A percentile compares a stretch with the other conserved stretches of the same genome.
phyloP scores from a whole-genome alignment of 176 grass and related monocot genomes.

The maize (Zea mays) region DNA sequence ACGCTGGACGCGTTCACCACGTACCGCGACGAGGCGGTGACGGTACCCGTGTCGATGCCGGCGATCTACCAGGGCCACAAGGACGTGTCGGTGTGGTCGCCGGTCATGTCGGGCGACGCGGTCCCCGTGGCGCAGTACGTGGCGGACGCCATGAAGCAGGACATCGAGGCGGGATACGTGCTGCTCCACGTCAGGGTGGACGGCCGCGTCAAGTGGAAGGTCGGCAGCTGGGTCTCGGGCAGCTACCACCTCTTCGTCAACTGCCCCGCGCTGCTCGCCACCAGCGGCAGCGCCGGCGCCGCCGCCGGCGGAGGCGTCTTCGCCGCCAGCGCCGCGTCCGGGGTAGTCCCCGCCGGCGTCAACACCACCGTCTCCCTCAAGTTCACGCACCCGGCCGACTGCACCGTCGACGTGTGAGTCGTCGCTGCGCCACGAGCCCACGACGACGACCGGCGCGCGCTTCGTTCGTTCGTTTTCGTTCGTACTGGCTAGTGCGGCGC shows the following conservation, averaged over 20 bases:
- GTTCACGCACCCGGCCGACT: constrained; percentile 55
- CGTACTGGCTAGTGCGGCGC: no score
- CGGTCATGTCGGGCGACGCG: constrained; percentile 49
- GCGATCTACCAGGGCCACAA: constrained; percentile 74
- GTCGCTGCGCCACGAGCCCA: no score
- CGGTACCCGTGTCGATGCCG: constrained; percentile 51
- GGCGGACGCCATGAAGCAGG: constrained; percentile 62
- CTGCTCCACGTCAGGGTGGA: constrained; percentile 59
- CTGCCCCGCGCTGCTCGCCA: constrained; percentile 72
- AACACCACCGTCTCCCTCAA: constrained; percentile 46
- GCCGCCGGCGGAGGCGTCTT: constrained; percentile 33
- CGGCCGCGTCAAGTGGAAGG: constrained; percentile 79
- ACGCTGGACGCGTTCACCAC: constrained; percentile 57
- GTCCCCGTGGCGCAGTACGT: constrained; percentile 56
- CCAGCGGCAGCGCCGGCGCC: not conserved
- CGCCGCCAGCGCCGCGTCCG: constrained; percentile 10
- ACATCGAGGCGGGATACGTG: constrained; percentile 63
- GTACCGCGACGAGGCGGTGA: constrained; percentile 67
- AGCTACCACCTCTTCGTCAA: constrained; percentile 73
- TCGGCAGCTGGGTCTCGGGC: constrained; percentile 74
- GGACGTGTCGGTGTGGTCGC: constrained; percentile 73
- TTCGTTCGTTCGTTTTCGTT: no score
- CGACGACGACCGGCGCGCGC: not conserved
- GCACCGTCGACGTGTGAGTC: constrained; percentile 52
- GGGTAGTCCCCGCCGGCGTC: not conserved